Conservation (phyloP, 23 red algal genomes). For the Gracilaria gracilis region DNA sequence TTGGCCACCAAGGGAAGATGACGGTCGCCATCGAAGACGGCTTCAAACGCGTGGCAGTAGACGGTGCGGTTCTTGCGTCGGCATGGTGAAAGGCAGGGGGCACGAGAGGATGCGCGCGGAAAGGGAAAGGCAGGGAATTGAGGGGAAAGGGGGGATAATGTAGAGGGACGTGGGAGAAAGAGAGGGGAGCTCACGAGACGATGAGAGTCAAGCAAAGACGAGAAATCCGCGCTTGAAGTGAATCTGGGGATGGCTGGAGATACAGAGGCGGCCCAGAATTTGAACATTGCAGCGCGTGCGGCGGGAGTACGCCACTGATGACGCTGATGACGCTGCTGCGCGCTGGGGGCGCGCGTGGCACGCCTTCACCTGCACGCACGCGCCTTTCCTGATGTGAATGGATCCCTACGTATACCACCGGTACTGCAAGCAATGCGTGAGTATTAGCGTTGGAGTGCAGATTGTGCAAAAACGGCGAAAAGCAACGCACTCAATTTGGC, state of each 20-base stretch:
- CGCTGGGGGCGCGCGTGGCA: neutral
- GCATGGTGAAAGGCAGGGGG: neutral
- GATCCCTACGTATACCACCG: no score
- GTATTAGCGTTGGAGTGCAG: neutral
- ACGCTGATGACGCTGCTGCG: neutral
- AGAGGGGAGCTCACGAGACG: no score
- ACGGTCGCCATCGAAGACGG: slow-evolving; percentile 34
- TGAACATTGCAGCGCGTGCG: neutral
- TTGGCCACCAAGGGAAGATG: slow-evolving; percentile 70
- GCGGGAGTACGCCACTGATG: neutral
- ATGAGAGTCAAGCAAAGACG: neutral
- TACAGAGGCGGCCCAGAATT: neutral
- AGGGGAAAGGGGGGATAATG: neutral
- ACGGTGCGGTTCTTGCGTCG: slow-evolving; percentile 22
- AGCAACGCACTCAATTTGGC: neutral
- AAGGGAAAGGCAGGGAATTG: neutral
- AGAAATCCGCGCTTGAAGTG: neutral
- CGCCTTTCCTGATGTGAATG: neutral
- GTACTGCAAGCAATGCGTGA: neutral
- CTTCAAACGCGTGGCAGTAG: slow-evolving; percentile 42
- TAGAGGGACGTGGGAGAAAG: neutral
- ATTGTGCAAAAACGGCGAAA: slow-evolving; percentile 30
- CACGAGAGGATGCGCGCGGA: neutral
- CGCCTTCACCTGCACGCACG: neutral
- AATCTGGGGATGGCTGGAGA: neutral